These are phyloP conservation scores for Backusella morwellensis DNA, from an alignment of 192 early-diverging fungal species.

Conservation along the genomic window DNA sequence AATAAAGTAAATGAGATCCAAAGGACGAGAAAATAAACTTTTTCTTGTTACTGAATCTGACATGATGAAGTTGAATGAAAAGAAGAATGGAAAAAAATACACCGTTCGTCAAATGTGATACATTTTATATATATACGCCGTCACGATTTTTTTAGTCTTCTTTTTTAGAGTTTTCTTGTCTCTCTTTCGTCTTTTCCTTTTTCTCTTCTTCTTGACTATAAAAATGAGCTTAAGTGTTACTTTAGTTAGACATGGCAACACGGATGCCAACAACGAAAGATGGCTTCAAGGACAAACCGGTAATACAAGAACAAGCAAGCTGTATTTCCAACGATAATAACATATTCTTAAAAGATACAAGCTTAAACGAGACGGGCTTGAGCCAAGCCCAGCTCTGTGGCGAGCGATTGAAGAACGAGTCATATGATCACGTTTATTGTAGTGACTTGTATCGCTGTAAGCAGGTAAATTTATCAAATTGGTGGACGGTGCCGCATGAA, in stretches of 20 bases:
- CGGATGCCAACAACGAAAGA: slow-evolving; percentile 30
- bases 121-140: not conserved
- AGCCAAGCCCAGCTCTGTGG: slow-evolving; percentile 23
- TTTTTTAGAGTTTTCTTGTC: not conserved
- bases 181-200: not conserved
- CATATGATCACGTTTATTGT: slow-evolving; percentile 20
- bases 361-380: slow-evolving; percentile 12
- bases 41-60: not conserved
- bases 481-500: too few species aligned
- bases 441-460: slow-evolving; percentile 27
- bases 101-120: not conserved
- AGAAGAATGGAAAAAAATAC: not conserved
- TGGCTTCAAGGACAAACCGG: slow-evolving; percentile 32
- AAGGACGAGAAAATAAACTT: slow-evolving; percentile 32
- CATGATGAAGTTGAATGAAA: not conserved
- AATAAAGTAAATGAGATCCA: slow-evolving; percentile 60
- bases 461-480: slow-evolving; percentile 12
- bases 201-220: not conserved
- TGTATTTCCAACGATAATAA: too few species aligned
- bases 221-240: slow-evolving; percentile 18
- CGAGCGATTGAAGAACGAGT: slow-evolving; percentile 12
- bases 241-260: slow-evolving; percentile 35
- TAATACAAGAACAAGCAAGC: not conserved
- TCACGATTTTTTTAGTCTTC: not conserved
- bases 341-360: slow-evolving; percentile 16